Conservation (phyloP, 148 eudicot species). For the Euryodendron excelsum region DNA sequence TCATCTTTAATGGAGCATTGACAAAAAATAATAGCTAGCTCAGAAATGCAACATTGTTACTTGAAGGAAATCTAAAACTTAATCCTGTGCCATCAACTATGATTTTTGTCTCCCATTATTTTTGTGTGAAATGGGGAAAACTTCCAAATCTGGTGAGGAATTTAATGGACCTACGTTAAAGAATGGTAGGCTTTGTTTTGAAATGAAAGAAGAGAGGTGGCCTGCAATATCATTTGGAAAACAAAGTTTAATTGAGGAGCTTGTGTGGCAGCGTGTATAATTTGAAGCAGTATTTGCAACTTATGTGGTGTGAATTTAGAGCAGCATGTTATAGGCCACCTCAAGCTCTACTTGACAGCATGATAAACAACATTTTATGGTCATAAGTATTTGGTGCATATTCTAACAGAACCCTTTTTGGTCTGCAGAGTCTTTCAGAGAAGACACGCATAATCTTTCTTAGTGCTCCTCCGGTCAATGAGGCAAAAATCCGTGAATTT, state of each 20-base stretch:
- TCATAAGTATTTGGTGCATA: slow-evolving; percentile 6
- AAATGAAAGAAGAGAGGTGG: background rate
- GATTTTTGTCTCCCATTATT: too few species aligned
- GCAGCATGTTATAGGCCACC: background rate
- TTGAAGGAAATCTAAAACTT: too few species aligned
- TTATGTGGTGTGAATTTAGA: background rate
- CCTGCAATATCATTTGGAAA: background rate
- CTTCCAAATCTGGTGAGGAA: too few species aligned
- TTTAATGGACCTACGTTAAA: background rate
- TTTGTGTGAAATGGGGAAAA: too few species aligned
- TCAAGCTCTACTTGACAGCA: background rate
- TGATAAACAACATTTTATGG: background rate
- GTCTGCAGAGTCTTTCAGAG: slow-evolving; percentile 49
- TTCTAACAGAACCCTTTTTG: slow-evolving; percentile 7
- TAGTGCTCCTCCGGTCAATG: slow-evolving; percentile 52
- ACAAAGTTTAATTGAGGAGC: background rate
- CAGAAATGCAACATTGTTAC: too few species aligned
- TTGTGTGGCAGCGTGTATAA: background rate
- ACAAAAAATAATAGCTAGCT: too few species aligned
- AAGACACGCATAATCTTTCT: slow-evolving; percentile 57
- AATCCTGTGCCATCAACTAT: too few species aligned
- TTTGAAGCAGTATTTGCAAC: background rate
- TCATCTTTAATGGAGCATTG: too few species aligned
- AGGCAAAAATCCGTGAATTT: slow-evolving; percentile 33
- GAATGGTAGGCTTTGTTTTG: background rate